Evolutionary conservation across 768 basidiomycete genomes (phyloP).

Genomic region (Lactarius psammicola): DNA sequence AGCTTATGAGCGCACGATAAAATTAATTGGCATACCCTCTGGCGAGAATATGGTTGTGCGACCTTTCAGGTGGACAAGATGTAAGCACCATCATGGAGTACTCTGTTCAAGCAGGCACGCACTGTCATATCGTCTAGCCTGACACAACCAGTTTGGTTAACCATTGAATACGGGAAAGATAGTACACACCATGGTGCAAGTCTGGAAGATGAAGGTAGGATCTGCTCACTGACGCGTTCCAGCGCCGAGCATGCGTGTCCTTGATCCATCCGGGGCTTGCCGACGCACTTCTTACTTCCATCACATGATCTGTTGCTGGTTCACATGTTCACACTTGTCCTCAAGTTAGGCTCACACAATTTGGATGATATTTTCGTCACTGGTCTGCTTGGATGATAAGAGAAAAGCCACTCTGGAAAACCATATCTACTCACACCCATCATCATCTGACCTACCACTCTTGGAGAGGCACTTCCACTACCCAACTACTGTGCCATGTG

Average conservation of each 20-base stretch:
- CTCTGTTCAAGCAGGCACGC: constrained; percentile 38
- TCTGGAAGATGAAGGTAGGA: constrained; percentile 8
- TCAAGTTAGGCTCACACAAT: too few relatives aligned
- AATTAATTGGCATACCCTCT: constrained; percentile 60
- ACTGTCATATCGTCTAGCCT: constrained; percentile 98
- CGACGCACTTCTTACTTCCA: background rate
- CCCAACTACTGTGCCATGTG: too few relatives aligned
- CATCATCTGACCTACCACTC: too few relatives aligned
- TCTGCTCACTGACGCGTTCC: constrained; percentile 13
- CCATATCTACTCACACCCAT: too few relatives aligned
- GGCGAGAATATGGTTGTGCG: constrained; percentile 99
- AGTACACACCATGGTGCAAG: constrained; percentile 21
- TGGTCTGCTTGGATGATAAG: too few relatives aligned
- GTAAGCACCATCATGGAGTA: constrained; percentile 16
- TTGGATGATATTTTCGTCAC: too few relatives aligned
- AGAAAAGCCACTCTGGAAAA: too few relatives aligned
- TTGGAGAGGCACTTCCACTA: too few relatives aligned
- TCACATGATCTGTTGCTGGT: too few relatives aligned
- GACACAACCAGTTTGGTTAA: background rate
- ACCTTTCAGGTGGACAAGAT: constrained; percentile 46
- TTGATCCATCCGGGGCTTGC: constrained; percentile 6
- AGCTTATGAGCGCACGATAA: constrained; percentile 14
- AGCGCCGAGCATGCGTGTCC: constrained; percentile 13
- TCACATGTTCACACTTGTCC: too few relatives aligned
- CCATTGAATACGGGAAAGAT: background rate